phyloP scores from a whole-genome alignment of 2,329 filamentous ascomycete genomes.

The Nakataea oryzae region DNA sequence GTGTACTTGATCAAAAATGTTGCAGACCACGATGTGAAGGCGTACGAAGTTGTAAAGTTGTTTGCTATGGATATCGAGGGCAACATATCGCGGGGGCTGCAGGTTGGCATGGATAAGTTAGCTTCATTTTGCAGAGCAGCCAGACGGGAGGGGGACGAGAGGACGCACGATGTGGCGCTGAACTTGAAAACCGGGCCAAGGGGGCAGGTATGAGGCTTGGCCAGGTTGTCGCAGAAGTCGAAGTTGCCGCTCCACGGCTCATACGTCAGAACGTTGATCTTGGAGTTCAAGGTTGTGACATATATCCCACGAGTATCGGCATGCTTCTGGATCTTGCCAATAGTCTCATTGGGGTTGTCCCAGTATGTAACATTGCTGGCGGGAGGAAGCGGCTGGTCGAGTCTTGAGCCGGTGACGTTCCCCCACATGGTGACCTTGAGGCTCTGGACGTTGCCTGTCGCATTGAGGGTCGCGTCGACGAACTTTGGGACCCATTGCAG shows the following conservation, averaged over 20 bases:
- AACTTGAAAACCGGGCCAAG: conserved; percentile 59
- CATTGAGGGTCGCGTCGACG: conserved; percentile 66
- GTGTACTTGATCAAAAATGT: conserved; percentile 69
- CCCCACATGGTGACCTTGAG: conserved; percentile 78
- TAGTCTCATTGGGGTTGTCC: conserved; percentile 46
- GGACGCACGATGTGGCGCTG: conserved; percentile 23
- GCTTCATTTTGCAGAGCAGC: background rate
- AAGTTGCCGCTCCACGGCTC: conserved; percentile 46
- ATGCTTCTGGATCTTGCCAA: conserved; percentile 68
- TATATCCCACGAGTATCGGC: conserved; percentile 28
- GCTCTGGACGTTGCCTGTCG: conserved; percentile 44
- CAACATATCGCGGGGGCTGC: conserved; percentile 31
- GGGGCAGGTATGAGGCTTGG: conserved; percentile 56
- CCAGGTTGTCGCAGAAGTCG: conserved; percentile 57
- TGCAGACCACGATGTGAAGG: conserved; percentile 71
- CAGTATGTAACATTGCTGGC: conserved; percentile 45
- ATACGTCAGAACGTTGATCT: conserved; percentile 68
- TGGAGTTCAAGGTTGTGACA: conserved; percentile 63
- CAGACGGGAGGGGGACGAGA: background rate
- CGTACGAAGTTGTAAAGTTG: conserved; percentile 71
- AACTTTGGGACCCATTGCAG: conserved; percentile 74
- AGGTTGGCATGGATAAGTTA: conserved; percentile 14
- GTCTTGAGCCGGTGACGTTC: conserved; percentile 71
- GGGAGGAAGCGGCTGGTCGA: conserved; percentile 46
- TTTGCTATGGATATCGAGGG: conserved; percentile 66